phyloP scores from a whole-genome alignment of 2,329 filamentous ascomycete genomes.

The Colletotrichum nymphaeae region DNA sequence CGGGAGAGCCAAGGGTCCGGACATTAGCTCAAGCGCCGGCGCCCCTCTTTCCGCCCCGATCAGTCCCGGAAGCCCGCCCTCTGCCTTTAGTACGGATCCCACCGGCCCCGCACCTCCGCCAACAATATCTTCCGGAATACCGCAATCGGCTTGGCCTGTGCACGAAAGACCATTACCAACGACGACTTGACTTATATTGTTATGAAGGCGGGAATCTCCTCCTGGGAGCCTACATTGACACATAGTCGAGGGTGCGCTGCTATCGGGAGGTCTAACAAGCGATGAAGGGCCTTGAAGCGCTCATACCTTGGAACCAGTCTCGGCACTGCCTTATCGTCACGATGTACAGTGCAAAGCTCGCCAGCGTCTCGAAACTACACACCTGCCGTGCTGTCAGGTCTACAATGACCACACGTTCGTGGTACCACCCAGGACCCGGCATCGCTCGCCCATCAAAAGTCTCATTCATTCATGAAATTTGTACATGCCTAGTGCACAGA shows the following conservation, averaged over 20 bases:
- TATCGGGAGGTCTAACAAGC: no score
- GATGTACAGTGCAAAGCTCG: neutral
- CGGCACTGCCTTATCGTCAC: neutral
- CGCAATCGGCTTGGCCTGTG: constrained; percentile 3
- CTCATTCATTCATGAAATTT: constrained; percentile 36
- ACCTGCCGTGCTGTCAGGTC: no score
- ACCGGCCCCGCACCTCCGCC: neutral
- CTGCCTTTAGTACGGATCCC: neutral
- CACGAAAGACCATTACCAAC: neutral
- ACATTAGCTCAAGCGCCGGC: neutral
- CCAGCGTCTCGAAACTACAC: no score
- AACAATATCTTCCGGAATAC: neutral
- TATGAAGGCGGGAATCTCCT: neutral
- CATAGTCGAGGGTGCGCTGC: neutral
- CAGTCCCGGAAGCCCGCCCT: neutral
- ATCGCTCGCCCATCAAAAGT: neutral
- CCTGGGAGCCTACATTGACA: neutral
- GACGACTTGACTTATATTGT: neutral
- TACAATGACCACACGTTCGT: neutral
- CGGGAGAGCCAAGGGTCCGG: neutral
- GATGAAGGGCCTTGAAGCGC: no score
- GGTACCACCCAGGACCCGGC: no score
- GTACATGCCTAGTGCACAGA: constrained; percentile 30
- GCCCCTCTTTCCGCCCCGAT: neutral
- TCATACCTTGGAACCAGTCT: neutral